Evolutionary conservation across 2,329 filamentous ascomycete genomes (phyloP).

Genomic region (Fusarium siculi): DNA sequence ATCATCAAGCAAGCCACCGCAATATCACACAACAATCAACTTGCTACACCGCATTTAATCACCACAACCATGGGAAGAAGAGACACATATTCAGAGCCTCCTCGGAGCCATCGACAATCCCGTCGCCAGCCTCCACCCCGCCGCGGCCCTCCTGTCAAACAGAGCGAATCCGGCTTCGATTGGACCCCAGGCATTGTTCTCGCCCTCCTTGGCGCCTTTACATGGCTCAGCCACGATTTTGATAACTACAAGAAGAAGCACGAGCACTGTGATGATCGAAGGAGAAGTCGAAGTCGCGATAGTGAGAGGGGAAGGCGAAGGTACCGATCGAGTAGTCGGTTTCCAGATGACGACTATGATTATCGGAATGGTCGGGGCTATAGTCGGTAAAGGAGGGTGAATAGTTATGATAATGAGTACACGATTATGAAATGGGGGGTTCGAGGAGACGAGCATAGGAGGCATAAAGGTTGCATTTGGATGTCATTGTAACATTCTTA

Average conservation of each 20-base stretch:
- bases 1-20: background rate
- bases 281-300: conserved; percentile 7
- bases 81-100: conserved; percentile 28
- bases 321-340: conserved; percentile 17
- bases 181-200: conserved; percentile 55
- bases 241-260: conserved; percentile 25
- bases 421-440: background rate
- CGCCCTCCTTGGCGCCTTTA: conserved; percentile 49
- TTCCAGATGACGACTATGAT: conserved; percentile 7
- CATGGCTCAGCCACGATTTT: conserved; percentile 54
- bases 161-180: conserved; percentile 51
- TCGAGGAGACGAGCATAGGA: background rate
- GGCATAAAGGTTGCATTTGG: conserved; percentile 4
- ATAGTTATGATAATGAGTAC: conserved; percentile 9
- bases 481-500: background rate
- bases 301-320: conserved; percentile 26
- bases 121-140: conserved; percentile 10
- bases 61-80: conserved; percentile 31
- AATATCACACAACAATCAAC: background rate
- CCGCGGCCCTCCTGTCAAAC: conserved; percentile 45
- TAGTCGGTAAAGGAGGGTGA: conserved; percentile 5
- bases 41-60: background rate
- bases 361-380: conserved; percentile 18
- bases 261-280: background rate
- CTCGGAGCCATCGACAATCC: conserved; percentile 10